Base-by-base conservation (phyloP, 257 asterid species). In the Solanum gracilifrons region DNA sequence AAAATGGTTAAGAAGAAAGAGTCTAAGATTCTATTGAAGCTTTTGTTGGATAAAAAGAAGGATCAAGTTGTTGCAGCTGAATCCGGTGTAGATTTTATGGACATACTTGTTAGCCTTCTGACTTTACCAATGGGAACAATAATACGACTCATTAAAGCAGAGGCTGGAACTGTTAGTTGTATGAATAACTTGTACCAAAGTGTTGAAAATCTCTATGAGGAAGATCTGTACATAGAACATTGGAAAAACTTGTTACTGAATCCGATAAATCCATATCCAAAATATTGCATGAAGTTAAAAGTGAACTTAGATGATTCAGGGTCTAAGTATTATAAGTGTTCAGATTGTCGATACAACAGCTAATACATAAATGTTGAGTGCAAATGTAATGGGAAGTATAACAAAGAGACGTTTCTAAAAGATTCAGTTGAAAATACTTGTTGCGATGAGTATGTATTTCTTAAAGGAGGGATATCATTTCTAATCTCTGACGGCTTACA, bases 21-120 rank as follows among this genome's bases (percentile, higher is more conserved):
- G 68, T 12, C 87, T 23, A 31, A 46, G 29, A 12, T 82, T 66
- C 33, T 69, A 0, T 71, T 87, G 64, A 87, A 46, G 27, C 83
- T 87, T 8, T 46, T 87, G 71, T 3, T 82, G 25, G 87, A 87
- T 16, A 37, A 46, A 33, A 46, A 31, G 41, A 87, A 62, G 27
- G 62, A 35, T 23, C 39, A 62, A 32, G 87, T 82, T 4, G 37
- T 87, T 80, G 83, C 89, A 12, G 83, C 87, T 7, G 87, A 87
- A 87, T 71, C 89, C 21, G 20, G 23, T 2, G 37, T 55, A 35
- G 89, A 33, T 11, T 87, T 87, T 68, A 64, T 87, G 37, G 89
- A 87, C 48, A 72, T 69, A 29, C 51, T 87, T 11, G 7, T 82
- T 68, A 82, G 89, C 87, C 41, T 87, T 75, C 89, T 87, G 2